A percentile compares a stretch with the other conserved stretches of the same genome.
These are phyloP conservation scores for Xylariaceae sp. DNA, from an alignment of 2,329 filamentous ascomycete genomes.

Conservation along the genomic window DNA sequence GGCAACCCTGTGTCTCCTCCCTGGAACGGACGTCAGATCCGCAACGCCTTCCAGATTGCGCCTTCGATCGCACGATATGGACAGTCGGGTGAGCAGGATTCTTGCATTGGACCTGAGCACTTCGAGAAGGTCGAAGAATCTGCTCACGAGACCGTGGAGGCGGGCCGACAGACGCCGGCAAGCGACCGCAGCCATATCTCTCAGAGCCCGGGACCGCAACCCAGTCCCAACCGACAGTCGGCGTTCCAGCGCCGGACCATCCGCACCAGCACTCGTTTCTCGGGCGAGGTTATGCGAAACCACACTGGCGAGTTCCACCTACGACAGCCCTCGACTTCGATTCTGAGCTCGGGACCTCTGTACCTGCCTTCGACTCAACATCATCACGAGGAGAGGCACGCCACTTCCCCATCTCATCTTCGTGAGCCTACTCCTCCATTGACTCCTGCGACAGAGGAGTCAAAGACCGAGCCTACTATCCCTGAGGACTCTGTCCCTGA, in stretches of 20 bases:
- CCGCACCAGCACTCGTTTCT: constrained; percentile 13
- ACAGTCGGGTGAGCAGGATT: constrained; percentile 6
- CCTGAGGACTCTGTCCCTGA: too few species aligned
- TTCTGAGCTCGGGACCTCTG: constrained; percentile 11
- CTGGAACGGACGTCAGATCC: constrained; percentile 28
- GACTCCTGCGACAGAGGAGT: constrained; percentile 6
- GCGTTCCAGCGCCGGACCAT: constrained; percentile 12
- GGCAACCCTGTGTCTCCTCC: constrained; percentile 12
- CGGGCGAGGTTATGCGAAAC: constrained; percentile 15
- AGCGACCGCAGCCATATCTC: constrained; percentile 4
- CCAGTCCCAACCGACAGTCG: constrained; percentile 15
- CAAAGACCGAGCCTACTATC: constrained; percentile 4
- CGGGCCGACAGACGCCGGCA: not conserved
- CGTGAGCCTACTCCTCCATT: constrained; percentile 19
- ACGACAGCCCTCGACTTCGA: constrained; percentile 18
- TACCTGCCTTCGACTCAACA: constrained; percentile 14
- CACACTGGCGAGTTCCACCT: constrained; percentile 17
- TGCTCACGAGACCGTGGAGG: constrained; percentile 11
- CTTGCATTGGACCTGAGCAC: constrained; percentile 18
- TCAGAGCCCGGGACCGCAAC: constrained; percentile 8
- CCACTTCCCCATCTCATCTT: not conserved
- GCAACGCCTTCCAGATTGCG: constrained; percentile 27
- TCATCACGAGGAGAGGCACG: constrained; percentile 5
- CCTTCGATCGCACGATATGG: constrained; percentile 23
- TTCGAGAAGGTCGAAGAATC: constrained; percentile 22